Base-by-base conservation (phyloP, 441 rosid species). In the Jatropha multifida region DNA sequence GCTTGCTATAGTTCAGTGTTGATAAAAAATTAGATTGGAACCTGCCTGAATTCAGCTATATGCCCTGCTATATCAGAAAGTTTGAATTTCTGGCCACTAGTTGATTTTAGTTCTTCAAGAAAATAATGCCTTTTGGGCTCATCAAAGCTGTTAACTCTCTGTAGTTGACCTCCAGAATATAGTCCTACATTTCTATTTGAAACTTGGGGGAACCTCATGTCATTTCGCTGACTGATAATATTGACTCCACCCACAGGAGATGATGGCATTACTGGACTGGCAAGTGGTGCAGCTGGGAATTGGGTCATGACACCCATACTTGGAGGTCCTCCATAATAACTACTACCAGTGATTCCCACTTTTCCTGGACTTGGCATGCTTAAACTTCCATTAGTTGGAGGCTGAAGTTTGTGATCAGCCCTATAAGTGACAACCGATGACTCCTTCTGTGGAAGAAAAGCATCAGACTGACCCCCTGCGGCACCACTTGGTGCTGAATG, bases 41-140 rank as follows among this genome's bases (percentile, higher is more conserved):
- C 81, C 82, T 76, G 80, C 96, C 96, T 89, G 82, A 89, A 88
- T 72, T 91, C 91, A 74, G 87, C 92, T 79, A 91, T 82, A 81
- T 88, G 92, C 51, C 94, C 92, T 9, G 81, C 82, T 74, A 91
- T 87, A 79, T 89, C 89, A 69, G 91, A 86, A 70, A 91, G 87
- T 81, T 84, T 94, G 81, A 91, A 89, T 78, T 86, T 87, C 68
- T 83, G 86, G 71, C 86, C 89, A 76, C 88, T 89, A 58, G 89
- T 88, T 77, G 90, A 84, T 80, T 91, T 91, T 71, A 91, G 81
- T 74, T 88, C 94, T 84, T 91, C 94, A n/a, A 91, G 92, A 79
- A 87, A 84, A 84, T 87, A 84, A 79, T 74, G 82, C 66, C 86
- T 61, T 12, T 80, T 83, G 14, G 84, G 83, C 38, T 85, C 89